A percentile compares a stretch with the other conserved stretches of the same genome.
Evolutionary conservation across 768 basidiomycete species (phyloP).

Genomic region (Phlebiopsis gigantea): DNA sequence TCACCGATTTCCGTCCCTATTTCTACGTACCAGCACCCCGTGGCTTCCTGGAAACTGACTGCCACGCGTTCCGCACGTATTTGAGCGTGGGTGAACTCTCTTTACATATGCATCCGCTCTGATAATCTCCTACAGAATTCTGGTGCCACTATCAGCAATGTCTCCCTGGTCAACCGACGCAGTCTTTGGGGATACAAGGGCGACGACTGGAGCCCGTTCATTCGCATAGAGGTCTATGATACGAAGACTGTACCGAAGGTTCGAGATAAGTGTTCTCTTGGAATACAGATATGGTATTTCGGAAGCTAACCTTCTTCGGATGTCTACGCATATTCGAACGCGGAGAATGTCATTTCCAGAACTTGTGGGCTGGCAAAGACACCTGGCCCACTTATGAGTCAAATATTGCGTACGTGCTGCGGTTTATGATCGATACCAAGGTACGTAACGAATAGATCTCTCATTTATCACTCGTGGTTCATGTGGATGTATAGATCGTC

Average conservation of each 20-base stretch:
- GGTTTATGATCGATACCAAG: slow-evolving; percentile 98
- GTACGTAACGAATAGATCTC: slow-evolving; percentile 34
- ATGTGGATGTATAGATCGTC: slow-evolving; percentile 54
- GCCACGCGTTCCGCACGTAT: slow-evolving; percentile 55
- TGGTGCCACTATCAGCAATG: slow-evolving; percentile 37
- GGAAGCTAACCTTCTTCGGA: slow-evolving; percentile 9
- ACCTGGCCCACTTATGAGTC: slow-evolving; percentile 79
- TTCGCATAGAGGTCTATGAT: slow-evolving; percentile 76
- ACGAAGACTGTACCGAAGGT: slow-evolving; percentile 80
- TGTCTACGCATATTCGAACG: slow-evolving; percentile 46
- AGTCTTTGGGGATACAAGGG: slow-evolving; percentile 88
- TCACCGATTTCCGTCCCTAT: slow-evolving; percentile 85
- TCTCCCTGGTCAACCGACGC: slow-evolving; percentile 60
- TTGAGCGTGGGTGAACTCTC: slow-evolving; percentile 59
- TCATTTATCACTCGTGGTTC: neutral
- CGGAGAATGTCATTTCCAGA: slow-evolving; percentile 45
- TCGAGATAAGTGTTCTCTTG: slow-evolving; percentile 69
- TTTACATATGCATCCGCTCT: neutral
- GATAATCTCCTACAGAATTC: slow-evolving; percentile 24
- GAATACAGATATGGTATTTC: no score
- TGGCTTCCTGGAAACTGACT: slow-evolving; percentile 69
- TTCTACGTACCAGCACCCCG: slow-evolving; percentile 88
- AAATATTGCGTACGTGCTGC: slow-evolving; percentile 84
- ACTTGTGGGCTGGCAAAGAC: slow-evolving; percentile 32
- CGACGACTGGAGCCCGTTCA: slow-evolving; percentile 71